A percentile compares a stretch with the other conserved stretches of the same genome.
Conservation (phyloP, 2,329 filamentous ascomycete genomes). For the Pseudopithomyces maydicus region DNA sequence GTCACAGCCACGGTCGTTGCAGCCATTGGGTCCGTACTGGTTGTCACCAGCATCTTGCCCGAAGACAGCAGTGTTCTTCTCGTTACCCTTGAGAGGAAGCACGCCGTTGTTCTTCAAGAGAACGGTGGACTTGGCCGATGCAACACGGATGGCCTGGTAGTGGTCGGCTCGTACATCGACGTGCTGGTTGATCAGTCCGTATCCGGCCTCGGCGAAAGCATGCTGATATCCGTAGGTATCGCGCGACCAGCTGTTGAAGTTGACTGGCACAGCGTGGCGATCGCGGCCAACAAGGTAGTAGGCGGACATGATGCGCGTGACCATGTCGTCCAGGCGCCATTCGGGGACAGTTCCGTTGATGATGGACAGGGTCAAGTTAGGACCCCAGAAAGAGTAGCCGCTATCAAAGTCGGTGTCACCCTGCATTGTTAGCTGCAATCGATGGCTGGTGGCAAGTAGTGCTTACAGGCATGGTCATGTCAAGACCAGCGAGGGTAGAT, state of each 20-base stretch:
- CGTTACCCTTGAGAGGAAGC: slow-evolving; percentile 52
- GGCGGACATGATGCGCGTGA: slow-evolving; percentile 74
- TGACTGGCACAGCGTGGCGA: slow-evolving; percentile 61
- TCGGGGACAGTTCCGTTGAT: slow-evolving; percentile 87
- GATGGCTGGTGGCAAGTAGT: background rate
- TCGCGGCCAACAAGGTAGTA: slow-evolving; percentile 69
- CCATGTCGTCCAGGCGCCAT: slow-evolving; percentile 91
- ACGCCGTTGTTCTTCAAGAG: slow-evolving; percentile 70
- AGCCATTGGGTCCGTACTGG: slow-evolving; percentile 54
- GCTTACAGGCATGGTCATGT: slow-evolving; percentile 73
- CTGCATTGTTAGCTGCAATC: background rate
- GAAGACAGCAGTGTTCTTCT: slow-evolving; percentile 55
- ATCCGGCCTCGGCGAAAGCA: slow-evolving; percentile 63
- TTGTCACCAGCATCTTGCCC: slow-evolving; percentile 56
- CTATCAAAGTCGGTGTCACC: slow-evolving; percentile 80
- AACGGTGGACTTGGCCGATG: slow-evolving; percentile 81
- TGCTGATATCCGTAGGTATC: slow-evolving; percentile 77
- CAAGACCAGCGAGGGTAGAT: slow-evolving; percentile 72
- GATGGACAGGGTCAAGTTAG: slow-evolving; percentile 85
- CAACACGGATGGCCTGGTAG: slow-evolving; percentile 71
- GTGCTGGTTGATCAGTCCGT: slow-evolving; percentile 74
- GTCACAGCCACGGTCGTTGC: slow-evolving; percentile 50
- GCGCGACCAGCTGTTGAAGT: slow-evolving; percentile 86
- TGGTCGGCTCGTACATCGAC: slow-evolving; percentile 84
- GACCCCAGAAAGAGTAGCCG: slow-evolving; percentile 77